Percentiles rank a stretch among this genome's conserved stretches.
These are phyloP conservation scores for Diaporthe vaccinii DNA, from an alignment of 2,329 filamentous ascomycete species.

Conservation along the genomic window DNA sequence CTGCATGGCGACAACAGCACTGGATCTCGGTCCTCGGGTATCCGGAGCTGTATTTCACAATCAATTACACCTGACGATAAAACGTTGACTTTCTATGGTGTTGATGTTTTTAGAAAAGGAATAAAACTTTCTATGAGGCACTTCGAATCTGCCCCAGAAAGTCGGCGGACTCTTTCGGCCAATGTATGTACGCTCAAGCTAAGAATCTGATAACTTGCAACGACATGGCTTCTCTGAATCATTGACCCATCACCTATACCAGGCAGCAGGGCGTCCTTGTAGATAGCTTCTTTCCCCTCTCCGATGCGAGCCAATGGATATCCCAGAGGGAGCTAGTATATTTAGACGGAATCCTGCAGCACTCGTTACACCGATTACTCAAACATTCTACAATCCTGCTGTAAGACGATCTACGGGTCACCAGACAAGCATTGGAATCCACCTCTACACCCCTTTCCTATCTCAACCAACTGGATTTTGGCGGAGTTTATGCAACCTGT, in stretches of 20 bases:
- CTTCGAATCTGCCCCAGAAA: neutral
- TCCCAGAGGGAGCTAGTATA: neutral
- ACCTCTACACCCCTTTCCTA: neutral
- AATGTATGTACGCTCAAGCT: neutral
- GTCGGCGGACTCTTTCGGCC: neutral
- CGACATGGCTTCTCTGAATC: neutral
- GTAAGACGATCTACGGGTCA: neutral
- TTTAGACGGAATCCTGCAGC: neutral
- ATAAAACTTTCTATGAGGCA: neutral
- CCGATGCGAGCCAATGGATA: neutral
- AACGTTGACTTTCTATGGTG: neutral
- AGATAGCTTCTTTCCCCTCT: neutral
- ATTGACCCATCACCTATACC: neutral
- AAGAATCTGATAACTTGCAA: neutral
- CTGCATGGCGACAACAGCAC: neutral
- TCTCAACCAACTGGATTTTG: neutral
- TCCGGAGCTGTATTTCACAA: neutral
- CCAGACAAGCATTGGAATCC: neutral
- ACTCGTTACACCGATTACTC: neutral
- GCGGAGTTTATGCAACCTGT: neutral
- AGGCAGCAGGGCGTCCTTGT: neutral
- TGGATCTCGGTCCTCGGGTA: neutral
- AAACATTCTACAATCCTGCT: neutral
- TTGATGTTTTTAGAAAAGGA: neutral
- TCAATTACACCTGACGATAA: neutral